Base-by-base conservation (phyloP, 306 rosid species). In the Rubus idaeus region DNA sequence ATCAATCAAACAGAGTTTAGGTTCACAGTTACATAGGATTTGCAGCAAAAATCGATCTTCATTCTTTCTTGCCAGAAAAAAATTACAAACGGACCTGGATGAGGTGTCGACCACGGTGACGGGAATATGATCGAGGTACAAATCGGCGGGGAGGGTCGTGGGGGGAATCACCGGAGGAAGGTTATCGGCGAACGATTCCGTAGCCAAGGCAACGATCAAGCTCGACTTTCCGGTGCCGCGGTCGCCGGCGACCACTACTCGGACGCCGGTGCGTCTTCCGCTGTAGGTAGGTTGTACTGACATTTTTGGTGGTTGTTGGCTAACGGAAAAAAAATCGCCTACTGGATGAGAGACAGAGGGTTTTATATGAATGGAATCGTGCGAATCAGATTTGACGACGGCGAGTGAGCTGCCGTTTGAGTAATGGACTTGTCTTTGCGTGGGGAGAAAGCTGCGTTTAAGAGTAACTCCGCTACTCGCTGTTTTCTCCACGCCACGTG, bases 21-120 rank as follows among this genome's bases (percentile, higher is more conserved):
- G 5, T 35, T 39, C 1, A 30, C 20, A 35, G 13, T 26, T 20
- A 37, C 2, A 11, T 21, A 26, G 37, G 3, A 61, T n/a, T 55
- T 16, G 5, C 63, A 71, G 52, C 0, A 37, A 52, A 71, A 52
- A 10, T 12, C 23, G 18, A 30, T 30, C 35, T 30, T 1, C 35
- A 30, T 30, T 30, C 35, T 30, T 30, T 30, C 35, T 30, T 30
- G 35, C 35, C 35, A 30, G n/a, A 30, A 30, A 30, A 30, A 30
- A 30, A 30, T 30, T 30, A 30, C 35, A 1, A 30, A 37, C 45
- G 78, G 44, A 93, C 98, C 94, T 89, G 68, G 93, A 90, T 40
- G 97, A 83, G 57, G 98, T 91, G 75, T 91, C 98, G 61, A 94
- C 71, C 75, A 94, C 11, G 78, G 90, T 89, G 68, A 94, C 73